Evolutionary conservation across 768 basidiomycete species (phyloP), one percentile per base, ranked within the genome.

Genomic region (Trametes punicea): DNA sequence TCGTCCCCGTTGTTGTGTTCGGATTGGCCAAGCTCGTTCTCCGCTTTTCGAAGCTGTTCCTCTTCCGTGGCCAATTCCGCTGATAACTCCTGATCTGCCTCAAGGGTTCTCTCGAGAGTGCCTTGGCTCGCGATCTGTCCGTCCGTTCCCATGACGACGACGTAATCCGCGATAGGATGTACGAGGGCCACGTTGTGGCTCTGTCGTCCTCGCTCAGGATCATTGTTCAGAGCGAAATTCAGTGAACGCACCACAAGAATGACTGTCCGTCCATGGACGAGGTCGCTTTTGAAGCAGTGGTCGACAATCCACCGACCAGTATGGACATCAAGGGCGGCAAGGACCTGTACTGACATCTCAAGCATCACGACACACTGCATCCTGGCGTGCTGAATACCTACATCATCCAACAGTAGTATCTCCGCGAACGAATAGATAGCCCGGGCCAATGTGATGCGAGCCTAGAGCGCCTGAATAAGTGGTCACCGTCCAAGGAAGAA

Each of bases 401-500:
- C 81, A 64, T 91, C 89, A 62, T 93, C 90, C 38, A 91, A 70
- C 10, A 93, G 69, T 6, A 93, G 64, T 16, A 84, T 81, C 23
- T 81, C 67, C 0, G 88, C 83, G n/a, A 69, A 69, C 2, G 80
- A 81, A 65, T 86, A 86, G 1, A 84, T 70, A 0, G 83, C 82
- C 6, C 83, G 73, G 3, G 84, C 84, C 20, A 83, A 70, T 1
- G 80, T 80, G 36, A 85, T 69, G 26, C 83, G 66, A 65, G 74
- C 82, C 74, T 85, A 11, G 3, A 49, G 10, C 4, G 74, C 76
- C 16, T 20, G 25, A 27, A n/a, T 26, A 10, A 1, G 4, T 11
- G 25, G 10, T 2, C 2, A 25, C 11, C 10, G 23, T 25, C 6
- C 36, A 38, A 6, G 2, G 6, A 2, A 2, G 13, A 4, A 27